A percentile compares a stretch with the other conserved stretches of the same genome.
phyloP scores from a whole-genome alignment of 2,329 filamentous ascomycete genomes.

The Massarina eburnea region DNA sequence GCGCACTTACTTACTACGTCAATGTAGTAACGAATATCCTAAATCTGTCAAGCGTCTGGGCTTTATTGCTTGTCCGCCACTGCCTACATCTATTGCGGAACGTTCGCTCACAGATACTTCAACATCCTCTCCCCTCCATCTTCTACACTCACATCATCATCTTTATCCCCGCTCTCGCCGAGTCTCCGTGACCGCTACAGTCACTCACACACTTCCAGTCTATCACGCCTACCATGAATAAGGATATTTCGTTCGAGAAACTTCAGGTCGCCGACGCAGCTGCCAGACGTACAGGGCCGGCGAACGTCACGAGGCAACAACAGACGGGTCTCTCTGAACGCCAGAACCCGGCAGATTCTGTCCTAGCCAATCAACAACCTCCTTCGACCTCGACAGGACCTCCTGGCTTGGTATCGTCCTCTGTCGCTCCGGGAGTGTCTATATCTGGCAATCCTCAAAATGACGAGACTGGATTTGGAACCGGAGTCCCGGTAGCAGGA shows the following conservation, averaged over 20 bases:
- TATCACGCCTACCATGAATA: conserved; percentile 7
- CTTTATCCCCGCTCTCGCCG: background rate
- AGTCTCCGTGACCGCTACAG: conserved; percentile 14
- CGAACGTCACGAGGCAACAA: background rate
- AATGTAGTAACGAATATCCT: conserved; percentile 6
- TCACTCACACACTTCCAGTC: conserved; percentile 13
- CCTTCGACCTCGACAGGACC: too few relatives aligned
- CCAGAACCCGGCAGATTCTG: too few relatives aligned
- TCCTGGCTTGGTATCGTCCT: too few relatives aligned
- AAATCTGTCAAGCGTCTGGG: background rate
- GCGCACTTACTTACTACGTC: too few relatives aligned
- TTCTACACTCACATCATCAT: background rate
- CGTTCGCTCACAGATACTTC: too few relatives aligned
- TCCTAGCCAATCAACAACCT: too few relatives aligned
- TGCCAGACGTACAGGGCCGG: conserved; percentile 6
- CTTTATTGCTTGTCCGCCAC: background rate
- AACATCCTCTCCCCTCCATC: background rate
- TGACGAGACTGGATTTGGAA: too few relatives aligned
- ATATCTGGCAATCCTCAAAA: too few relatives aligned
- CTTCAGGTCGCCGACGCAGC: conserved; percentile 14
- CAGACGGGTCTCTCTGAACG: too few relatives aligned
- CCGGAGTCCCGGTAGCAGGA: too few relatives aligned
- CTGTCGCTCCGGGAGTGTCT: too few relatives aligned
- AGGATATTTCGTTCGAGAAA: conserved; percentile 20
- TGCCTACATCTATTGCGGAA: background rate